Conservation (phyloP, 306 rosid species). For the Ammopiptanthus mongolicus region DNA sequence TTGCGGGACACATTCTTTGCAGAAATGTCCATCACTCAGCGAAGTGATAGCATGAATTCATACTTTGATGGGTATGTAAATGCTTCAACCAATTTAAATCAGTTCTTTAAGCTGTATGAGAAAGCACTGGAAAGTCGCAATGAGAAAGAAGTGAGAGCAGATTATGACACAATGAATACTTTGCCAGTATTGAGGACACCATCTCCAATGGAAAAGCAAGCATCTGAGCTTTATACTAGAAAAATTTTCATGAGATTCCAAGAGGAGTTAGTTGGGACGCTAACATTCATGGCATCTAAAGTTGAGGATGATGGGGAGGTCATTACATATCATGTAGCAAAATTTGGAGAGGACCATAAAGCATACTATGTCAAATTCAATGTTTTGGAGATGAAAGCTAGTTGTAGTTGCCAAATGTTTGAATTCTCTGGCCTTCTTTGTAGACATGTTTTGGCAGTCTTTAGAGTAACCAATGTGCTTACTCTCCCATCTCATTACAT, state of each 20-base stretch:
- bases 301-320: constrained; percentile 79
- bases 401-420: constrained; percentile 97
- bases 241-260: constrained; percentile 84
- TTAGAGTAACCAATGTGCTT: constrained; percentile 94
- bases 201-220: constrained; percentile 99
- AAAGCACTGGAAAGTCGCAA: constrained; percentile 97
- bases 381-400: constrained; percentile 87
- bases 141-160: constrained; percentile 98
- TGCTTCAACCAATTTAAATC: constrained; percentile 91
- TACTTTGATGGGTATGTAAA: constrained; percentile 98
- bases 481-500: constrained; percentile 94
- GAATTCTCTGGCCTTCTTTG: constrained; percentile 99
- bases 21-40: constrained; percentile 94
- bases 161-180: constrained; percentile 88
- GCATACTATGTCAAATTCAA: constrained; percentile 69
- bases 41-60: constrained; percentile 98
- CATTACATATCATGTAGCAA: constrained; percentile 80
- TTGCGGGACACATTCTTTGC: constrained; percentile 93
- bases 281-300: constrained; percentile 86
- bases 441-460: constrained; percentile 94
- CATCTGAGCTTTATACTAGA: constrained; percentile 84
- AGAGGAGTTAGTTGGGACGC: constrained; percentile 93
- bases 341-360: constrained; percentile 94
- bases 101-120: constrained; percentile 93
- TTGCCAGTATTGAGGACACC: constrained; percentile 80